Base-by-base conservation (phyloP, 164 flowering plant genomes). In the Platanus orientalis region DNA sequence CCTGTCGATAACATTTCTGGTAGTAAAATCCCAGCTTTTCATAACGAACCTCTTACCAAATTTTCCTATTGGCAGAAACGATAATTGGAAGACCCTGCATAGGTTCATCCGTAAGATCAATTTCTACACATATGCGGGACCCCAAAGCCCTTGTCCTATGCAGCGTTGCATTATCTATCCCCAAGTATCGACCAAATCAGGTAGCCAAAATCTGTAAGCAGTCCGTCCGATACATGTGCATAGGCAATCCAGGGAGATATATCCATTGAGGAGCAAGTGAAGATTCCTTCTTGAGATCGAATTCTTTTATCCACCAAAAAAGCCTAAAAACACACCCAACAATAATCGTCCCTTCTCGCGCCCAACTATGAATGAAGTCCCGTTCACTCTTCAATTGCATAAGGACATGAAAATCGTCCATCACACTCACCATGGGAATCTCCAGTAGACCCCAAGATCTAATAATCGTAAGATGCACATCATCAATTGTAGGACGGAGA, bases 81-180 rank as follows among this genome's bases (percentile, higher is more conserved):
- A 57, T 21, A 19, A 57, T 57, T 1, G 60, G 60, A 36, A 57
- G 32, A 17, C 47, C 44, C 20, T n/a, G 17, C 13, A 57, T 20
- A 4, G 25, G 24, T 27, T 57, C 47, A 4, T 32, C 25, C 12
- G 14, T 3, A 2, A 57, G 19, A 32, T 57, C 45, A 6, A 57
- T 7, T 21, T 57, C 47, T 16, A 57, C 60, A 21, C 60, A 57
- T 23, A 57, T 57, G 24, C 60, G 12, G 6, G 60, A 42, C 44
- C 47, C 60, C 32, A 23, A 24, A 2, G 47, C 60, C 60, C 60
- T 57, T 11, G 60, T 32, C n/a, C 16, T 21, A 36, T 34, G 13
- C 25, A 57, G 20, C 13, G 60, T 57, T 6, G 60, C 60, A 57
- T 57, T 12, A 21, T 57, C 45, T 1, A 23, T 57, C 3, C 59